Evolutionary conservation across 352 stramenopile genomes (phyloP).

Genomic region (Blastocystis sp.): DNA sequence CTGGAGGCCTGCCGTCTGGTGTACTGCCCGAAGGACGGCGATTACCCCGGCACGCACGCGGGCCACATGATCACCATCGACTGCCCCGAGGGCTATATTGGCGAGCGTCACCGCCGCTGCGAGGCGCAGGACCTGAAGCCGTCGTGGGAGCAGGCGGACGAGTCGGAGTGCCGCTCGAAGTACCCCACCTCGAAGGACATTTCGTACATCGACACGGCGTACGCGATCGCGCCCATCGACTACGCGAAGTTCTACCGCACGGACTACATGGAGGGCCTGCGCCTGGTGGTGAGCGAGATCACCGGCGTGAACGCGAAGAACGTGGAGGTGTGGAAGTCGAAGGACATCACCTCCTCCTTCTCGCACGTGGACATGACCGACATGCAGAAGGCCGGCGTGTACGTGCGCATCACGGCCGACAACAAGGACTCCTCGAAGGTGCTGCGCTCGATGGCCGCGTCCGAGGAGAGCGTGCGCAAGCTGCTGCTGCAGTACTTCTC

Average conservation of each 20-base stretch:
- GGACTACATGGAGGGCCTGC: background rate
- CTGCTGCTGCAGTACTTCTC: background rate
- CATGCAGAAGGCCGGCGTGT: slow-evolving; percentile 22
- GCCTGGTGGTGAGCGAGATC: slow-evolving; percentile 3
- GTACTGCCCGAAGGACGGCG: slow-evolving; percentile 62
- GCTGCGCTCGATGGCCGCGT: background rate
- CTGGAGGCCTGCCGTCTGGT: slow-evolving; percentile 47
- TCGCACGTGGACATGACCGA: background rate
- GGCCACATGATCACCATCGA: slow-evolving; percentile 7
- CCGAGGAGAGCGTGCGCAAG: background rate
- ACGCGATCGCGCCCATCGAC: slow-evolving; percentile 16
- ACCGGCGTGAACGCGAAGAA: background rate
- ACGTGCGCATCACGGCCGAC: slow-evolving; percentile 6
- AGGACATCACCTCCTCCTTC: slow-evolving; percentile 53
- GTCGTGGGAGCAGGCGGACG: slow-evolving; percentile 25
- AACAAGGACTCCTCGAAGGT: slow-evolving; percentile 1
- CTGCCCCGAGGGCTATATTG: slow-evolving; percentile 57
- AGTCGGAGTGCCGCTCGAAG: slow-evolving; percentile 37
- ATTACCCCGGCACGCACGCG: slow-evolving; percentile 55
- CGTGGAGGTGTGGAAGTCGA: slow-evolving; percentile 57
- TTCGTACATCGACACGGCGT: slow-evolving; percentile 55
- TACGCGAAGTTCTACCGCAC: background rate
- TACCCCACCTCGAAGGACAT: slow-evolving; percentile 50
- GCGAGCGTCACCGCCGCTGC: slow-evolving; percentile 55
- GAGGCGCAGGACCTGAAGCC: slow-evolving; percentile 31